Percentiles rank a stretch among this genome's conserved stretches.
Evolutionary conservation across 2,329 filamentous ascomycete species (phyloP).

Genomic region (Cladosporium oxysporum): DNA sequence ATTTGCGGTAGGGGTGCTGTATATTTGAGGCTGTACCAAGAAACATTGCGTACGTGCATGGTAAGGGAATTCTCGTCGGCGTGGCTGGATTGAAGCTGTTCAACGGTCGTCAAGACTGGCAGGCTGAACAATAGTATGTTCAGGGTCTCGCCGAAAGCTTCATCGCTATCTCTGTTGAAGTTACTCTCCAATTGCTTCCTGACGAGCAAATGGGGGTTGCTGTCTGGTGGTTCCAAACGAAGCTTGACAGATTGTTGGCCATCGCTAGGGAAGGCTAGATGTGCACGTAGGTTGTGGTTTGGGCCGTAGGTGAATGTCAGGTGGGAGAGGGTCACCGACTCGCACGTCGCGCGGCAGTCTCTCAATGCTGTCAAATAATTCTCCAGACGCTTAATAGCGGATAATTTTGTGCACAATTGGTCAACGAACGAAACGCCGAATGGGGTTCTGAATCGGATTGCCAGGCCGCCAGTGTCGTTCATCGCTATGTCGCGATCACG

Average conservation of each 20-base stretch:
- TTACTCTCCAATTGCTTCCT: conserved; percentile 31
- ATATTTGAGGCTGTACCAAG: conserved; percentile 44
- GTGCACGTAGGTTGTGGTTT: conserved; percentile 25
- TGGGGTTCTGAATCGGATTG: conserved; percentile 59
- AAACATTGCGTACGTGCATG: conserved; percentile 39
- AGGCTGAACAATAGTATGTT: conserved; percentile 62
- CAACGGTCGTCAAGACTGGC: conserved; percentile 63
- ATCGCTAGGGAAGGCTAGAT: conserved; percentile 26
- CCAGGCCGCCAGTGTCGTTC: conserved; percentile 63
- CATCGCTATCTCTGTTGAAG: conserved; percentile 54
- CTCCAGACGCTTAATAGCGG: conserved; percentile 69
- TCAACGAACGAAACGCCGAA: conserved; percentile 62
- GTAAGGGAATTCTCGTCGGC: conserved; percentile 17
- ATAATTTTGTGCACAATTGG: conserved; percentile 61
- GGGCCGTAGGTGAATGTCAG: conserved; percentile 69
- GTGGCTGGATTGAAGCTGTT: conserved; percentile 55
- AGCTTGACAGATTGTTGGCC: conserved; percentile 57
- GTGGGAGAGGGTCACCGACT: conserved; percentile 61
- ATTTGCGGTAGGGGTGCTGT: conserved; percentile 38
- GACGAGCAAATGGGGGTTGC: conserved; percentile 35
- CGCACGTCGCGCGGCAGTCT: conserved; percentile 57
- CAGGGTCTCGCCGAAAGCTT: conserved; percentile 58
- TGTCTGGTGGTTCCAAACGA: conserved; percentile 52
- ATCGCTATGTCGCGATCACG: conserved; percentile 64
- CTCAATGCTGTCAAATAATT: conserved; percentile 68